Evolutionary conservation across 106 monocot species (phyloP).

Genomic region (Acorus gramineus): DNA sequence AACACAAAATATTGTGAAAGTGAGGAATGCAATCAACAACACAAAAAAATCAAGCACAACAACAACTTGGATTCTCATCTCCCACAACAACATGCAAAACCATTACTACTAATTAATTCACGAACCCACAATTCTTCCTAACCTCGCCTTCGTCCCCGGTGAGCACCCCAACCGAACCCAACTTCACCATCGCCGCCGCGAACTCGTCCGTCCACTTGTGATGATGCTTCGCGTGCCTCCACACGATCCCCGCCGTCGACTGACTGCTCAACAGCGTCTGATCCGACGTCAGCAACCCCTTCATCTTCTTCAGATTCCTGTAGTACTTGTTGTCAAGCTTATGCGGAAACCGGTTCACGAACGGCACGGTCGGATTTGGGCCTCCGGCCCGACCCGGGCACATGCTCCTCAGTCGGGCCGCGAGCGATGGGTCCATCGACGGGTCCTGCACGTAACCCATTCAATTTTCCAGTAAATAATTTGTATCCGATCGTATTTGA

Average conservation of each 20-base stretch:
- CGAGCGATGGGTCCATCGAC: background rate
- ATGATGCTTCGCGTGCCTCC: background rate
- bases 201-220: conserved; percentile 17
- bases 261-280: conserved; percentile 11
- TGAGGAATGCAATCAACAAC: no score
- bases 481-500: no score
- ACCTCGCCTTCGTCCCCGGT: no score
- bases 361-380: conserved; percentile 3
- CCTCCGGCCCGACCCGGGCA: conserved; percentile 1
- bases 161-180: no score
- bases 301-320: conserved; percentile 5
- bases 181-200: conserved; percentile 27
- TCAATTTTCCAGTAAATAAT: no score
- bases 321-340: conserved; percentile 32
- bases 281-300: conserved; percentile 30
- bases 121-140: no score
- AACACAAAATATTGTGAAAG: no score
- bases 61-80: no score
- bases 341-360: conserved; percentile 12
- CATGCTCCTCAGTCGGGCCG: background rate
- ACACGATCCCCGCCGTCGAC: background rate
- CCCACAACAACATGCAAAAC: no score
- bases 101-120: no score
- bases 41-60: no score
- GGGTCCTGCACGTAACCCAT: background rate